Evolutionary conservation across 2,329 filamentous ascomycete species (phyloP).

Genomic region (Calonectria fujianensis): DNA sequence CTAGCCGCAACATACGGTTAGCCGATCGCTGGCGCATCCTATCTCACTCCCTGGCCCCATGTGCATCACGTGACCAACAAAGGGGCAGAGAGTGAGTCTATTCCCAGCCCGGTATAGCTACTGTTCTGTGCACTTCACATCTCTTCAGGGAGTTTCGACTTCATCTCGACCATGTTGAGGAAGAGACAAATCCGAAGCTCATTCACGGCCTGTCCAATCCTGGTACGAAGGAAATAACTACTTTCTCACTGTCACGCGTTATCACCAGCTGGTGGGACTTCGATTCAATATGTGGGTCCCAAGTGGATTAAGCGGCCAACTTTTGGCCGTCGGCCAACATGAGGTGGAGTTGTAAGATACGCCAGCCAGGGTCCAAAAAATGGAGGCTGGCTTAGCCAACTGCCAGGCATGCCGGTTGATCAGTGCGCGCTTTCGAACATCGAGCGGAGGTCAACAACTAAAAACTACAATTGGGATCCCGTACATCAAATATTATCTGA

Average conservation of each 20-base stretch:
- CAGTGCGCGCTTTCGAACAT: neutral
- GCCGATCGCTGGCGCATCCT: slow-evolving; percentile 11
- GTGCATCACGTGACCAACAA: neutral
- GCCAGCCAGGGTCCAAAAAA: neutral
- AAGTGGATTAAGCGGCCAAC: slow-evolving; percentile 7
- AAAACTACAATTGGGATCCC: neutral
- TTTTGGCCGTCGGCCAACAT: slow-evolving; percentile 17
- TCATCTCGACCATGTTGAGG: neutral
- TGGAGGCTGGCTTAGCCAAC: neutral
- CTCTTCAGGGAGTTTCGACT: neutral
- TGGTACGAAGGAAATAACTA: neutral
- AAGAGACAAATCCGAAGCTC: neutral
- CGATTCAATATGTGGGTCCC: neutral
- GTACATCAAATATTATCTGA: neutral
- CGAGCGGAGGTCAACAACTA: too few species aligned
- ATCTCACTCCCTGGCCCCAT: neutral
- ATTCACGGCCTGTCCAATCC: neutral
- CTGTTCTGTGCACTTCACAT: neutral
- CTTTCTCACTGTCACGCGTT: neutral
- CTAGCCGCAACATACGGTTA: neutral
- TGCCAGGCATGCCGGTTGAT: neutral
- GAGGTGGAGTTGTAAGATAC: slow-evolving; percentile 11
- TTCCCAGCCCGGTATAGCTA: neutral
- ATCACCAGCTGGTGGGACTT: neutral
- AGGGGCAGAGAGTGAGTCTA: neutral